Evolutionary conservation across 176 grass and related monocot species (phyloP), one percentile per base, ranked within the genome.

Genomic region (Cenchrus purpureus): DNA sequence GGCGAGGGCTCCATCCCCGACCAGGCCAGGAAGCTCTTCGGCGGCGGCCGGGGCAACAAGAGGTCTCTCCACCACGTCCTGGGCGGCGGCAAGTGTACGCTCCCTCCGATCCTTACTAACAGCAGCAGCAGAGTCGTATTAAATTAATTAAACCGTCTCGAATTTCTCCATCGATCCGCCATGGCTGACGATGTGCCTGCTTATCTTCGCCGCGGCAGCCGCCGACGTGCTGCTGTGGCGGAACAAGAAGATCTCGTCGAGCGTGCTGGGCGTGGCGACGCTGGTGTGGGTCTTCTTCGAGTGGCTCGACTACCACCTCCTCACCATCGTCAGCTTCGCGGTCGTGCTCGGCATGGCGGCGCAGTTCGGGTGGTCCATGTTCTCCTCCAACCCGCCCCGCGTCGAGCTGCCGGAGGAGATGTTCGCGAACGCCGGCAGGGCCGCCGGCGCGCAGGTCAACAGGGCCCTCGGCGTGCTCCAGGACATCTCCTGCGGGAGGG

Each of bases 221-320:
- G 96, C 96, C 17, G 96, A 98, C 79, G 89, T 98, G 49, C 71
- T 95, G 19, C 68, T 98, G 50, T 98, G 96, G 96, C 84, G 96
- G 87, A 95, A 98, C 89, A 98, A 89, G 81, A 95, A 98, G 83
- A 95, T 95, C n/a, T 98, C 96, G 4, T 94, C 91, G 0, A 92
- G 93, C 32, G 87, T 94, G 7, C 90, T 98, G 71, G 87, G 81
- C n/a, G 46, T 82, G 50, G 93, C 91, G 64, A 98, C 91, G 40
- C 80, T 86, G 64, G 79, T 87, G 52, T 98, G 96, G 96, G 73
- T 89, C 60, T 87, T 98, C 59, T 95, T 95, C 25, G 96, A 98
- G 78, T 98, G 93, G 93, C 93, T 98, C 1, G 87, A 75, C 51
- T 98, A 95, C 76, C 91, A 94, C 57, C 81, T 98, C 42, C 88